A percentile compares a stretch with the other conserved stretches of the same genome.
Evolutionary conservation across 371 early-diverging fungal species (phyloP).

Genomic region (Circinella umbellata): DNA sequence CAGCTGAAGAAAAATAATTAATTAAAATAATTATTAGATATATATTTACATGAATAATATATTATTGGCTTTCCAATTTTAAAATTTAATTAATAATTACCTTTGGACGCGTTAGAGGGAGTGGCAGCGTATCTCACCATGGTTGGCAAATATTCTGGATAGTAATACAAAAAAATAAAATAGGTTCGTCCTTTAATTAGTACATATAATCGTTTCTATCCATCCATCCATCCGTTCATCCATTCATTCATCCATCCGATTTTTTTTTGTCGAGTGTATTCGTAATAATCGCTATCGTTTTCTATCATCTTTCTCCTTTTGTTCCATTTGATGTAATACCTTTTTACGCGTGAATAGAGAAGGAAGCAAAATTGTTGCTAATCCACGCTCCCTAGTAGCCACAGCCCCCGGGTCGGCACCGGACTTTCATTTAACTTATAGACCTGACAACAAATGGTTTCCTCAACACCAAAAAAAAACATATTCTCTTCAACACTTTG

Average conservation of each 20-base stretch:
- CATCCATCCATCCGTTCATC: conserved; percentile 26
- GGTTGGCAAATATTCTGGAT: conserved; percentile 15
- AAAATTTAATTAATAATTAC: conserved; percentile 16
- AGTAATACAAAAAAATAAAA: background rate
- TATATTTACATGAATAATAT: conserved; percentile 3
- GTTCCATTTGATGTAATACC: background rate
- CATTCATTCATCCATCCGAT: background rate
- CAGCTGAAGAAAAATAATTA: conserved; percentile 22
- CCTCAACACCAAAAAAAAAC: too few species aligned
- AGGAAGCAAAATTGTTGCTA: background rate
- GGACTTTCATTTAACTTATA: too few species aligned
- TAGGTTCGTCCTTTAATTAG: background rate
- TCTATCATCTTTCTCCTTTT: background rate
- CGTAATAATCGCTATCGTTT: background rate
- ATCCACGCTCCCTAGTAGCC: too few species aligned
- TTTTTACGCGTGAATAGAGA: conserved; percentile 3
- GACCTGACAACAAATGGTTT: too few species aligned
- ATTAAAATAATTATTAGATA: background rate
- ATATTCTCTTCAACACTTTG: too few species aligned
- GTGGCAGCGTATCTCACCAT: conserved; percentile 55
- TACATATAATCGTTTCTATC: conserved; percentile 9
- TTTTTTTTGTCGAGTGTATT: background rate
- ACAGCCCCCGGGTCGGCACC: too few species aligned
- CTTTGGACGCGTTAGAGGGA: conserved; percentile 42
- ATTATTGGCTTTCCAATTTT: too few species aligned